Base-by-base conservation (phyloP, 2,329 filamentous ascomycete species). In the Claviceps maximensis region DNA sequence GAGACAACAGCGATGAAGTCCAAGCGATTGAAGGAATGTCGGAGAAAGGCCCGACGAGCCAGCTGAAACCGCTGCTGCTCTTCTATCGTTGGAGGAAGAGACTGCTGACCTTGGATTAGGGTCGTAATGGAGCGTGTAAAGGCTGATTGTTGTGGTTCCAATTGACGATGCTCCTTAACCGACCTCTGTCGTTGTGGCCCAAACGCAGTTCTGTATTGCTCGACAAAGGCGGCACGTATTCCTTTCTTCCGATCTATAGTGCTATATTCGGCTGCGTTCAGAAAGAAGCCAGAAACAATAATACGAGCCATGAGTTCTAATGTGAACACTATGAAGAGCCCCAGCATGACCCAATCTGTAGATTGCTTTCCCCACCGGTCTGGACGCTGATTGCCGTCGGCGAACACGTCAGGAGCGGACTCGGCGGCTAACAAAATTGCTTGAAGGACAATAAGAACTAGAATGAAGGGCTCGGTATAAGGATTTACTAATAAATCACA, bases 1-100 rank as follows among this genome's bases (percentile, higher is more conserved):
- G 91, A 86, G n/a, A 93, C 76, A 8, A 98, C 86, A 1, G 93
- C 94, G 51, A 98, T 74, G 67, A 97, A 96, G 66, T 98, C 93
- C 12, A 97, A 77, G 51, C 93, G 82, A 65, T 97, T 97, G 71
- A 98, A 98, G 1, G 89, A 90, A 67, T 98, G 93, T 17, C 93
- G 83, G 53, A 98, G 72, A 67, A 96, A 97, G 1, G 93, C 94
- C 57, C 93, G 82, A 51, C 93, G 84, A 17, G 94, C 91, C 52
- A 98, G 77, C 58, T 95, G 85, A 59, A 85, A 78, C 56, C 91
- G 83, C 65, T 93, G 88, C 59, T 90, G 86, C 57, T 95, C 81
- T 73, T 77, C 87, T 58, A 75, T 76, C 62, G 76, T 93, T 69
- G 70, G 80, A 66, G 68, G 82, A 62, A 69, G 75, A 58, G 73